Percentiles rank a stretch among this genome's conserved stretches.
phyloP scores from a whole-genome alignment of 2,329 filamentous ascomycete species.

The Xylaria sp. region DNA sequence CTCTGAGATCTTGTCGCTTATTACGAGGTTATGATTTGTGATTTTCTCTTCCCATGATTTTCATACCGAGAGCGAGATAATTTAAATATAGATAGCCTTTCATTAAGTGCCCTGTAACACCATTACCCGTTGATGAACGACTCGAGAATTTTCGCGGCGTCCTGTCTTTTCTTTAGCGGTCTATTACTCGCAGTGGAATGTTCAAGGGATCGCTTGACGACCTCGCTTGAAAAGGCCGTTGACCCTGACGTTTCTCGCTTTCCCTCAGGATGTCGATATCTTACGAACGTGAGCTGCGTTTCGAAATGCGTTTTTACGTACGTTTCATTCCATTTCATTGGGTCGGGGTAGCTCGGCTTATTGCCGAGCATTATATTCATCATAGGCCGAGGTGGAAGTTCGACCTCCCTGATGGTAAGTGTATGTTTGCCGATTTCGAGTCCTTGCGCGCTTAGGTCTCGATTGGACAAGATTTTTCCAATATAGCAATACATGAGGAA shows the following conservation, averaged over 20 bases:
- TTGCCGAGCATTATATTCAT: conserved; percentile 35
- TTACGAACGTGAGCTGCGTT: conserved; percentile 19
- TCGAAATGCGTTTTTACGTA: background rate
- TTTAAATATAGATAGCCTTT: too few relatives aligned
- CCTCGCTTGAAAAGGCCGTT: background rate
- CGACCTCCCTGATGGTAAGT: background rate
- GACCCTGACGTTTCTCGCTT: background rate
- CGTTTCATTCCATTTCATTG: background rate
- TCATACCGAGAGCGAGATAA: too few relatives aligned
- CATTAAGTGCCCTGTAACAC: too few relatives aligned
- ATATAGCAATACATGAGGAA: conserved; percentile 42
- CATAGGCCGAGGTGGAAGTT: conserved; percentile 39
- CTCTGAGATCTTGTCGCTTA: too few relatives aligned
- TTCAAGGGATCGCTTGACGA: background rate
- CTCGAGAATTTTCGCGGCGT: conserved; percentile 22
- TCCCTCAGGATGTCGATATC: background rate
- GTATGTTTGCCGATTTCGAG: conserved; percentile 21
- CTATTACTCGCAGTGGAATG: background rate
- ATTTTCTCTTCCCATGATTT: background rate
- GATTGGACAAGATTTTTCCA: conserved; percentile 32
- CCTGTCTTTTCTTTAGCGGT: conserved; percentile 20
- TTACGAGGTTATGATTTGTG: too few relatives aligned
- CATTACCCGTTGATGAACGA: conserved; percentile 11
- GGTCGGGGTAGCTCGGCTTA: background rate
- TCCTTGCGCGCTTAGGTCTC: conserved; percentile 37